Conservation (phyloP, 495 filamentous ascomycete genomes). For the Opeltia flavorubescens region DNA sequence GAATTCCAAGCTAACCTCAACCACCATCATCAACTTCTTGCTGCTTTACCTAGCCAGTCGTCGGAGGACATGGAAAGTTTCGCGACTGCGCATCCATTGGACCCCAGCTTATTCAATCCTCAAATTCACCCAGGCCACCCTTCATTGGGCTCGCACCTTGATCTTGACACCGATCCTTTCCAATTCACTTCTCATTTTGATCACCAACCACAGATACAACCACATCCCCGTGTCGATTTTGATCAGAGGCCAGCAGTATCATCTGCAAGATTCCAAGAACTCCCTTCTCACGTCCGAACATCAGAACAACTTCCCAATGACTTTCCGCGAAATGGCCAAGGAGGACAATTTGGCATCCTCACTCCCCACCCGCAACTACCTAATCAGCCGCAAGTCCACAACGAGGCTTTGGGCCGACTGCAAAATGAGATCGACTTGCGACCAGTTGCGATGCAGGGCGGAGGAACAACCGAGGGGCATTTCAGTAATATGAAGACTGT, state of each 20-base stretch:
- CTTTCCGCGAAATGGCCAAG: conserved; percentile 13
- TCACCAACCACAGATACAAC: conserved; percentile 21
- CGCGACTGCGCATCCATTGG: conserved; percentile 7
- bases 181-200: conserved; percentile 22
- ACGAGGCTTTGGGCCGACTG: conserved; percentile 21
- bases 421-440: conserved; percentile 25
- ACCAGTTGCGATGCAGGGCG: conserved; percentile 17
- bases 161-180: conserved; percentile 25
- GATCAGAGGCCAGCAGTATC: conserved; percentile 16
- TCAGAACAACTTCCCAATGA: conserved; percentile 11
- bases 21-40: neutral
- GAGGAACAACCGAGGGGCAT: conserved; percentile 29
- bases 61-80: conserved; percentile 9
- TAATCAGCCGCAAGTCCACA: conserved; percentile 16
- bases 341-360: conserved; percentile 31
- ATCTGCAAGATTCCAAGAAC: conserved; percentile 16
- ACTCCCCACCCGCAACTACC: conserved; percentile 16
- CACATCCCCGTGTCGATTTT: conserved; percentile 22
- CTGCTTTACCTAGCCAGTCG: neutral
- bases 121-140: conserved; percentile 7
- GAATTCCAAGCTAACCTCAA: neutral
- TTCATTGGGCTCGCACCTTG: conserved; percentile 24
- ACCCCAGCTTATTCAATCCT: conserved; percentile 11
- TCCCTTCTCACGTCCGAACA: conserved; percentile 16
- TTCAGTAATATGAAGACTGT: conserved; percentile 45